Evolutionary conservation across 345 rosid genomes (phyloP).

Genomic region (Isatis tinctoria): DNA sequence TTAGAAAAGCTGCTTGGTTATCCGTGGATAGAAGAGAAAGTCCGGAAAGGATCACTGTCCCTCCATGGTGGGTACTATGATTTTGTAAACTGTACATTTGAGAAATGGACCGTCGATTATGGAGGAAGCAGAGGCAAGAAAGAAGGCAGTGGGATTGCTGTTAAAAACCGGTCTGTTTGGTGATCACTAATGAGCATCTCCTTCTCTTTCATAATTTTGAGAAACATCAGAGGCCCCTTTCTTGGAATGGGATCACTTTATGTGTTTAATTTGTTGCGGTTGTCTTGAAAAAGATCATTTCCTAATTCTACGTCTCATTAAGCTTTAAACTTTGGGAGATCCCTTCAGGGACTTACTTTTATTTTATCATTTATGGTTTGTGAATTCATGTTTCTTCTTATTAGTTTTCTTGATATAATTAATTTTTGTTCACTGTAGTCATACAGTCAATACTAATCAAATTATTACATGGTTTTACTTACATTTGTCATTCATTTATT

Average conservation of each 20-base stretch:
- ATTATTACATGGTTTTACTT: background rate
- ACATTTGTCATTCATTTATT: background rate
- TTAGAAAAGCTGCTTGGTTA: slow-evolving; percentile 71
- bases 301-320: background rate
- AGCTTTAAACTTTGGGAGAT: background rate
- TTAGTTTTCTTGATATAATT: background rate
- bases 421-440: background rate
- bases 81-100: slow-evolving; percentile 74
- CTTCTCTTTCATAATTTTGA: slow-evolving; percentile 1
- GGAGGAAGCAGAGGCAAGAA: slow-evolving; percentile 38
- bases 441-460: background rate
- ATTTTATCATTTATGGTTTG: background rate
- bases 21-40: slow-evolving; percentile 94
- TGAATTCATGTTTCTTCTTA: background rate
- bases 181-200: slow-evolving; percentile 27
- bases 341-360: background rate
- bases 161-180: slow-evolving; percentile 64
- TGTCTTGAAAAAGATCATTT: slow-evolving; percentile 13
- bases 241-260: background rate
- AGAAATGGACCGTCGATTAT: slow-evolving; percentile 95
- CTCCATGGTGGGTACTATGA: slow-evolving; percentile 93
- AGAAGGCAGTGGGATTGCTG: slow-evolving; percentile 39
- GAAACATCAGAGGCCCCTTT: slow-evolving; percentile 10
- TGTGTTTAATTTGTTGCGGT: slow-evolving; percentile 7
- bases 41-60: slow-evolving; percentile 48